Conservation (phyloP, 2,329 filamentous ascomycete genomes). For the Sclerotinia borealis region DNA sequence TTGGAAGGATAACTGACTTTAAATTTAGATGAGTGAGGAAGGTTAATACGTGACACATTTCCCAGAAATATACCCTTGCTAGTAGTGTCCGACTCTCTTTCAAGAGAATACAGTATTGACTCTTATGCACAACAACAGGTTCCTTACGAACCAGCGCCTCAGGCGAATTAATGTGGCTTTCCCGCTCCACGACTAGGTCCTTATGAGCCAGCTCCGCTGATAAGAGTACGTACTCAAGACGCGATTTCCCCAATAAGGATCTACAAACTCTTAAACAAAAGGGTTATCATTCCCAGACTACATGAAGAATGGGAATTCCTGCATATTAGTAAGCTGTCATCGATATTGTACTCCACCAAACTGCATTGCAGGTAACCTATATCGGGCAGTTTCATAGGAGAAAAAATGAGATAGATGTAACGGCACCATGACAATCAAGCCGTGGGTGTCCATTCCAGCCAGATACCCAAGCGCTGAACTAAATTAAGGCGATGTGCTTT, state of each 20-base stretch:
- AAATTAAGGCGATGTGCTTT: not conserved
- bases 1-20: not conserved
- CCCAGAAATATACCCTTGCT: too few relatives aligned
- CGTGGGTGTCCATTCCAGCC: too few relatives aligned
- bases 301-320: not conserved
- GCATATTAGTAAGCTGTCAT: not conserved
- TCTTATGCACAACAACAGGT: not conserved
- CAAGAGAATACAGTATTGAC: not conserved
- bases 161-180: too few relatives aligned
- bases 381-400: not conserved
- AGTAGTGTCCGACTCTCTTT: not conserved
- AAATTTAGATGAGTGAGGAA: not conserved
- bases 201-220: not conserved
- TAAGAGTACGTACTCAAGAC: not conserved
- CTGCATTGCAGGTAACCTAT: not conserved
- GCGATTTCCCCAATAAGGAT: not conserved
- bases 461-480: not conserved
- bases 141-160: not conserved
- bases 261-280: not conserved
- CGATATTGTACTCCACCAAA: not conserved
- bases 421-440: not conserved
- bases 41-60: too few relatives aligned
- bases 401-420: not conserved
- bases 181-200: not conserved
- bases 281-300: not conserved